phyloP scores from a whole-genome alignment of 2,329 filamentous ascomycete genomes.

The Chaetomiaceae sp. region DNA sequence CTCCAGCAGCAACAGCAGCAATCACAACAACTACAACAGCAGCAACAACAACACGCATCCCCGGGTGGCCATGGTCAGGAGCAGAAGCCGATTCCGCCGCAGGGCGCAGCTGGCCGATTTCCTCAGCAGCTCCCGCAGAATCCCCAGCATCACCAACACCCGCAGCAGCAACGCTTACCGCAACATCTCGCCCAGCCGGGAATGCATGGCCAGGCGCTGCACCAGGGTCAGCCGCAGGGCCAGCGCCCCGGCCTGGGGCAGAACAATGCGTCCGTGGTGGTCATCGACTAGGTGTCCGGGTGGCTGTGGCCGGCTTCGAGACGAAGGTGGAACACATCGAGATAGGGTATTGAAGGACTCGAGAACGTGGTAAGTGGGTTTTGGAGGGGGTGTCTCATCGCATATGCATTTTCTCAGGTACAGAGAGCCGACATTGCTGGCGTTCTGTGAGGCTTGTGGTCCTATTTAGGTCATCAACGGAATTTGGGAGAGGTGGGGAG shows the following conservation, averaged over 20 bases:
- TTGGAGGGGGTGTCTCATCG: no score
- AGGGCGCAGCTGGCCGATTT: no score
- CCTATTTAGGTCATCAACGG: no score
- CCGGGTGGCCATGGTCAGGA: constrained; percentile 2
- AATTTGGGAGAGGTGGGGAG: no score
- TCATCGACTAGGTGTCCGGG: background rate
- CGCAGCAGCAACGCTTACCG: background rate
- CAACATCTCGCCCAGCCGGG: background rate
- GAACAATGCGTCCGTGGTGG: constrained; percentile 5
- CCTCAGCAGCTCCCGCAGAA: background rate
- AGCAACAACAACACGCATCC: constrained; percentile 11
- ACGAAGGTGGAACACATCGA: no score
- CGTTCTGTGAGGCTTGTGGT: background rate
- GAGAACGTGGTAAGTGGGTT: no score
- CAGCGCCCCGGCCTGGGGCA: background rate
- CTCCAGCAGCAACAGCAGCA: no score
- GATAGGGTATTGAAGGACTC: no score
- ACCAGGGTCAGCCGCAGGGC: background rate
- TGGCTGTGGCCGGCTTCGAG: no score
- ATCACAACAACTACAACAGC: no score
- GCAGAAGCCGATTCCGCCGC: background rate
- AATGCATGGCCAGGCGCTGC: background rate
- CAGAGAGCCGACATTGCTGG: no score
- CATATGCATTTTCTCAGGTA: no score
- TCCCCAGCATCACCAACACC: constrained; percentile 1